A percentile compares a stretch with the other conserved stretches of the same genome.
phyloP scores from a whole-genome alignment of 768 basidiomycete genomes.

The Lentinus tigrinus region DNA sequence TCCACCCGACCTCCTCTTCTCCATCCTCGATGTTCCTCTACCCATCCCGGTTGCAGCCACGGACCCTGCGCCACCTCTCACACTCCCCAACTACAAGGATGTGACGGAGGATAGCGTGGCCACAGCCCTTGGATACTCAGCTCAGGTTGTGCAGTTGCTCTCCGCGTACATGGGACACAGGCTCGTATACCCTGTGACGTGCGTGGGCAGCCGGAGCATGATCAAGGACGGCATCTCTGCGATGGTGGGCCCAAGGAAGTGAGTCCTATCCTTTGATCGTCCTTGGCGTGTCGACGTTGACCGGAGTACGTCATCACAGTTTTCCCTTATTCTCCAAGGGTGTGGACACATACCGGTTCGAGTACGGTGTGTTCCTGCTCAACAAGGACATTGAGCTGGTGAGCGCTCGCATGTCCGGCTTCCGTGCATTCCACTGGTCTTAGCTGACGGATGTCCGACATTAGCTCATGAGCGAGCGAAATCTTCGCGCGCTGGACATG shows the following conservation, averaged over 20 bases:
- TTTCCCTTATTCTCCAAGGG: conserved; percentile 95
- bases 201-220: conserved; percentile 85
- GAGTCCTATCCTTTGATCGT: conserved; percentile 30
- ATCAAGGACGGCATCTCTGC: conserved; percentile 91
- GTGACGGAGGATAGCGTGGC: conserved; percentile 87
- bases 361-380: conserved; percentile 94
- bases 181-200: conserved; percentile 87
- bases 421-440: background rate
- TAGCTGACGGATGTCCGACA: conserved; percentile 12
- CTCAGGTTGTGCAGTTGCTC: conserved; percentile 81
- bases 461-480: conserved; percentile 89
- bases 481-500: conserved; percentile 86
- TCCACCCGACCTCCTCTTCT: conserved; percentile 83
- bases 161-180: conserved; percentile 74
- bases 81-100: conserved; percentile 59
- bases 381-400: conserved; percentile 99
- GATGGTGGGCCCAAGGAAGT: conserved; percentile 96
- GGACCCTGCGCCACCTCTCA: conserved; percentile 83
- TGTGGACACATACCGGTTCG: conserved; percentile 95
- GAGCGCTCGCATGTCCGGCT: conserved; percentile 20
- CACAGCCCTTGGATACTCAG: conserved; percentile 87
- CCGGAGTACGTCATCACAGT: conserved; percentile 40
- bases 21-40: conserved; percentile 83
- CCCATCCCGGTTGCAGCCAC: conserved; percentile 76
- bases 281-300: background rate